phyloP scores from a whole-genome alignment of 129 eudicot species.

The Pittosporum tobira region DNA sequence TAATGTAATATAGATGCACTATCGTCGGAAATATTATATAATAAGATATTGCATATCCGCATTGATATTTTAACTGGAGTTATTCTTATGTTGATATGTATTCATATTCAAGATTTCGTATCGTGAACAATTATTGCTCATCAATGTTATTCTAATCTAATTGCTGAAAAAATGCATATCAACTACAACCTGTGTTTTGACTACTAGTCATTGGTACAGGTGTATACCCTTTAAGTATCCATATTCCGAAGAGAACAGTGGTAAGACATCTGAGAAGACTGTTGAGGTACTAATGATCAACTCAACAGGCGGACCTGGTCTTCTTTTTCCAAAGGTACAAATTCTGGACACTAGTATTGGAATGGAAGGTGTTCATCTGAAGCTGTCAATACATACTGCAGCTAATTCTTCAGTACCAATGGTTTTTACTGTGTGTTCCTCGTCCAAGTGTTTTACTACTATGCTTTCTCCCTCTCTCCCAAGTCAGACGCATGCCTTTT shows the following conservation, averaged over 20 bases:
- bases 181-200: slow-evolving; percentile 2
- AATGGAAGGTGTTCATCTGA: not conserved
- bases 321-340: slow-evolving; percentile 55
- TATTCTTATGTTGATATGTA: not conserved
- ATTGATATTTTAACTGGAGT: not conserved
- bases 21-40: not conserved
- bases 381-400: no score
- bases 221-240: slow-evolving; percentile 44
- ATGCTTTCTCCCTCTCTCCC: not conserved
- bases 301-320: slow-evolving; percentile 55
- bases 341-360: not conserved
- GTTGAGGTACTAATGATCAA: slow-evolving; percentile 51
- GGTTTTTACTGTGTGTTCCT: not conserved
- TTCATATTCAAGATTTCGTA: not conserved
- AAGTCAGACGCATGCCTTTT: not conserved
- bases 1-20: not conserved
- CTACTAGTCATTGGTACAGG: slow-evolving; percentile 18
- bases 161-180: not conserved
- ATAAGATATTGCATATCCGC: not conserved
- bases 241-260: slow-evolving; percentile 14
- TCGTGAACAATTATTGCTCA: not conserved
- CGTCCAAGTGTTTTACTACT: not conserved
- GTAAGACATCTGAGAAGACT: slow-evolving; percentile 19
- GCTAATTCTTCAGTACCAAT: not conserved
- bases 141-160: not conserved